These are phyloP conservation scores for Aspergillus sp. DNA, from an alignment of 2,329 filamentous ascomycete genomes.

Conservation along the genomic window DNA sequence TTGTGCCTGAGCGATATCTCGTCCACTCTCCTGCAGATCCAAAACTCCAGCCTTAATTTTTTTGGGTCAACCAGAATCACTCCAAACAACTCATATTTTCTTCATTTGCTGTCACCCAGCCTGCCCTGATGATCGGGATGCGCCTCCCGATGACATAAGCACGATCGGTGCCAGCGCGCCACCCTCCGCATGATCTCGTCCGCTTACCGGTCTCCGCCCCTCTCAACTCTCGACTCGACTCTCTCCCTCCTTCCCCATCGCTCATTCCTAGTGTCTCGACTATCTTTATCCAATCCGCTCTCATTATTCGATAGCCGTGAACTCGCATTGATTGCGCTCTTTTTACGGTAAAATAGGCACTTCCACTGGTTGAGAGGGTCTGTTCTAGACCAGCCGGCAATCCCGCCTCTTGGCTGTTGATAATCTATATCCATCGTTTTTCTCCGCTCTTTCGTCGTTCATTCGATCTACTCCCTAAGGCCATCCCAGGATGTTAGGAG, in stretches of 20 bases:
- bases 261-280: neutral
- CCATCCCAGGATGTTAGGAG: conserved; percentile 28
- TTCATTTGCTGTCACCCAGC: neutral
- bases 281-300: conserved; percentile 5
- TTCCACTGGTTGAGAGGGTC: conserved; percentile 16
- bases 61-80: neutral
- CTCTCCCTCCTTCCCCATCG: neutral
- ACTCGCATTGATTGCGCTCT: neutral
- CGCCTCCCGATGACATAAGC: conserved; percentile 16
- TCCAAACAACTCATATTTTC: neutral
- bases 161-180: conserved; percentile 6
- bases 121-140: neutral
- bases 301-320: neutral
- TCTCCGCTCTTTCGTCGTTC: neutral
- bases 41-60: neutral
- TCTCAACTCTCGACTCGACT: conserved; percentile 1
- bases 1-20: neutral
- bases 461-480: neutral
- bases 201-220: neutral
- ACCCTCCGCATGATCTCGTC: conserved; percentile 9
- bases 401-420: conserved; percentile 11
- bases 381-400: conserved; percentile 17
- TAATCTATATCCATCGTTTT: conserved; percentile 8
- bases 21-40: neutral
- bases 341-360: conserved; percentile 4